Conservation (phyloP, 2,329 filamentous ascomycete genomes). For the Trichoderma gracile region DNA sequence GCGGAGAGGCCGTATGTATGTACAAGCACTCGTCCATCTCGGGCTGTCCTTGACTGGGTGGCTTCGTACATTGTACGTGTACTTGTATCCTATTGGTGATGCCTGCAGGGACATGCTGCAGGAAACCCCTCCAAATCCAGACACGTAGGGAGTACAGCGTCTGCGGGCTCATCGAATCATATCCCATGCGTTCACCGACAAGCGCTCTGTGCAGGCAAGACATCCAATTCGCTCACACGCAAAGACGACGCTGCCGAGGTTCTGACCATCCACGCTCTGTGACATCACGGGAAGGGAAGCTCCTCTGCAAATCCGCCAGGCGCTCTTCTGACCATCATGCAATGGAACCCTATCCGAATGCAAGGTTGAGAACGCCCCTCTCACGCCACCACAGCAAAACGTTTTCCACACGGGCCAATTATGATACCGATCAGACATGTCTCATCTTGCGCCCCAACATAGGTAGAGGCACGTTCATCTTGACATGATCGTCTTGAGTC, state of each 20-base stretch:
- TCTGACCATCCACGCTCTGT: neutral
- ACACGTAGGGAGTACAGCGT: neutral
- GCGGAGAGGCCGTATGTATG: neutral
- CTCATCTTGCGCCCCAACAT: neutral
- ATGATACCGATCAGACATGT: neutral
- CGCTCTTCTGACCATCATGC: neutral
- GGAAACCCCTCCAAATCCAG: neutral
- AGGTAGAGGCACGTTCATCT: neutral
- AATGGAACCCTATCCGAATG: conserved; percentile 2
- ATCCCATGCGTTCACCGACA: conserved; percentile 15
- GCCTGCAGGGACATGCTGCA: conserved; percentile 16
- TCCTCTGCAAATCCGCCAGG: neutral
- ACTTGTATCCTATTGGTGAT: conserved; percentile 14
- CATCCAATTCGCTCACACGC: neutral
- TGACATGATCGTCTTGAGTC: conserved; percentile 1
- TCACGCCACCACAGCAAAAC: neutral
- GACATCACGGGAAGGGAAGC: neutral
- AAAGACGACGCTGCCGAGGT: neutral
- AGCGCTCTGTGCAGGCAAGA: conserved; percentile 1
- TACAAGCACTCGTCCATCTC: conserved; percentile 7
- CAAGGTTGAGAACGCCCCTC: conserved; percentile 6
- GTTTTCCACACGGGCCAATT: neutral
- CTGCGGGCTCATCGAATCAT: conserved; percentile 5
- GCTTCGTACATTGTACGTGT: neutral
- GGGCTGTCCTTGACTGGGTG: neutral